phyloP scores from a whole-genome alignment of 768 basidiomycete genomes.

The Pleurotus platypus region DNA sequence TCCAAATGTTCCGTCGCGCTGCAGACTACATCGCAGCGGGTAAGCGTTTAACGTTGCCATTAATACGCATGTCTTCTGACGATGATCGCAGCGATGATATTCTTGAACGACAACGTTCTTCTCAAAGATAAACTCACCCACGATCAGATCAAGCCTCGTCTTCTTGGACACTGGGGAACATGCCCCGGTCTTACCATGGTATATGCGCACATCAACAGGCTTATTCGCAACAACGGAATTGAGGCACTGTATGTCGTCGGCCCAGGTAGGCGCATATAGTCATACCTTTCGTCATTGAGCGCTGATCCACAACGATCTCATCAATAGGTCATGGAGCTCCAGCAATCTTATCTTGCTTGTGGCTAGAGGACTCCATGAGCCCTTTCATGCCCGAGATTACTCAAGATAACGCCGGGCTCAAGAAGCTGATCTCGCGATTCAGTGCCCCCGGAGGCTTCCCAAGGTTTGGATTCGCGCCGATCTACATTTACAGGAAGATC shows the following conservation, averaged over 20 bases:
- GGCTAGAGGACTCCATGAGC: constrained; percentile 75
- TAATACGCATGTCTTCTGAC: neutral
- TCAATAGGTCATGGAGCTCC: constrained; percentile 77
- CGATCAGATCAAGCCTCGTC: constrained; percentile 76
- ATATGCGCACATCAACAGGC: constrained; percentile 67
- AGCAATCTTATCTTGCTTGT: constrained; percentile 79
- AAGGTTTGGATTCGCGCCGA: constrained; percentile 40
- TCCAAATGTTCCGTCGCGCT: constrained; percentile 54
- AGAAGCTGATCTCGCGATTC: constrained; percentile 70
- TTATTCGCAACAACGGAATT: constrained; percentile 56
- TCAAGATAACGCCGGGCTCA: constrained; percentile 54
- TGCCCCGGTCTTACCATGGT: constrained; percentile 74
- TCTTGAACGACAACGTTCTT: constrained; percentile 69
- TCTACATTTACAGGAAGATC: constrained; percentile 1
- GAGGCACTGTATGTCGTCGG: constrained; percentile 79
- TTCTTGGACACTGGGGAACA: constrained; percentile 84
- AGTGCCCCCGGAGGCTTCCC: constrained; percentile 84
- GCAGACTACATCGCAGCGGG: constrained; percentile 72
- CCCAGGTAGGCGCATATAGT: constrained; percentile 42
- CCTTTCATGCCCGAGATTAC: constrained; percentile 56
- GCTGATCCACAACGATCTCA: neutral
- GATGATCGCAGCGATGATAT: constrained; percentile 68
- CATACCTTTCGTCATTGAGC: neutral
- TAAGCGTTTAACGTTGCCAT: constrained; percentile 22
- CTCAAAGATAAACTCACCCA: constrained; percentile 54